Percentiles rank a stretch among this genome's conserved stretches.
These are phyloP conservation scores for Leccinum subgranulosum DNA, from an alignment of 768 basidiomycete genomes.

Conservation along the genomic window DNA sequence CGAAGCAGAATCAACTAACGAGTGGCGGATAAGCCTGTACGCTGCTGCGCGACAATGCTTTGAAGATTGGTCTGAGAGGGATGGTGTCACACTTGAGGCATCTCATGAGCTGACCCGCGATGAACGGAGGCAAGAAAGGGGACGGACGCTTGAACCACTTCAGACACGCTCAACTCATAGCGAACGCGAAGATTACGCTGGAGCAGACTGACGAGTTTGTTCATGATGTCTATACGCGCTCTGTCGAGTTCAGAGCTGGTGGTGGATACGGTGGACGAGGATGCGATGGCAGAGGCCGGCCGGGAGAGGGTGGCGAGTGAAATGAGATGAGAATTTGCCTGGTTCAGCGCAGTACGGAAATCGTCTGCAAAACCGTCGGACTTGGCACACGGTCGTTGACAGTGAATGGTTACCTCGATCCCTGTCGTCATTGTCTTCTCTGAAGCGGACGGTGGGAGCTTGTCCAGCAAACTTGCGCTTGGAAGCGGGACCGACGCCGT, in stretches of 20 bases:
- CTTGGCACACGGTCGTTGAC: neutral
- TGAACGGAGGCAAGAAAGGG: neutral
- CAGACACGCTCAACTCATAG: constrained; percentile 66
- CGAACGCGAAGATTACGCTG: constrained; percentile 72
- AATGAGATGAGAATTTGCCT: constrained; percentile 57
- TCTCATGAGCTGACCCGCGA: constrained; percentile 9
- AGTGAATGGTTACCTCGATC: constrained; percentile 29
- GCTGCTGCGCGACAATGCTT: constrained; percentile 76
- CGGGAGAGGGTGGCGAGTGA: constrained; percentile 49
- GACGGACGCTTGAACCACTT: constrained; percentile 74
- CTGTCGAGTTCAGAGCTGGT: constrained; percentile 43
- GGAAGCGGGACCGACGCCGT: constrained; percentile 18
- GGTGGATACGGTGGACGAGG: constrained; percentile 37
- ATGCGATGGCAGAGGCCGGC: constrained; percentile 34
- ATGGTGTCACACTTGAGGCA: constrained; percentile 67
- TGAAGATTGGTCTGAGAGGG: constrained; percentile 69
- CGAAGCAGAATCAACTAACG: constrained; percentile 68
- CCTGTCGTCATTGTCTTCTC: constrained; percentile 34
- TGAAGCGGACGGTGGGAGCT: constrained; percentile 26
- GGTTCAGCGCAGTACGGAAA: constrained; percentile 67
- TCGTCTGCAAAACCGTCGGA: constrained; percentile 48
- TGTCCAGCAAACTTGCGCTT: constrained; percentile 36
- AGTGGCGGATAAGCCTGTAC: constrained; percentile 80
- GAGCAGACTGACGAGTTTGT: constrained; percentile 59
- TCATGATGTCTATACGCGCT: constrained; percentile 62